Base-by-base conservation (phyloP, 352 stramenopile species). In the Globisporangium paddicum region DNA sequence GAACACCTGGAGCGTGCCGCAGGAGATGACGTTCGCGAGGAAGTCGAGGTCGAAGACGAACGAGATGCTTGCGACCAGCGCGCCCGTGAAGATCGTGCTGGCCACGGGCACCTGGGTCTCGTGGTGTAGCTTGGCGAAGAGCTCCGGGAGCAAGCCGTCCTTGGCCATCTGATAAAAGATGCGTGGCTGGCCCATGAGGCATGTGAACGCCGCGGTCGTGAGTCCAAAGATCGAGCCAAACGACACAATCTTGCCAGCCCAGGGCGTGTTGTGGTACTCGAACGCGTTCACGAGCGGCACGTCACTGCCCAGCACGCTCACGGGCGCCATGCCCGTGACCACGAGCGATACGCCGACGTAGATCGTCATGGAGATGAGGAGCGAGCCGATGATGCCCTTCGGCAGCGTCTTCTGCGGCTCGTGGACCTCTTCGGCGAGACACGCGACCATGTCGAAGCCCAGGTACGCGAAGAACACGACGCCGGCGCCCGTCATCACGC, bases 371-470 rank as follows among this genome's bases (percentile, higher is more conserved):
- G 89, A 96, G 52, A 97, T 96, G 23, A 96, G 58, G 2, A 98
- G 71, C 5, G 86, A 96, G 23, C 87, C 87, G 56, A 97, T 93
- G 57, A 98, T 97, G 26, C 89, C 92, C 44, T 96, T 94, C 2
- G 91, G 93, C 35, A 98, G 71, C 40, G 95, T 96, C 25, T 69
- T 77, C 60, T 97, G 89, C 4, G 91, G 91, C 49, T 96, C 75
- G 21, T 94, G 73, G 2, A 97, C 90, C 67, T 98, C 93, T 63
- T 97, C 91, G 0, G 88, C 89, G 25, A 97, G 74, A 67, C 87
- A 97, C 6, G 89, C 85, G 25, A 97, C 90, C 88, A 97, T 97
- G 60, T 98, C 93, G 68, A 98, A 98, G 32, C 90, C 90, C 37
- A 97, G 68, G 61, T 96, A 97, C 19, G 87, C 79, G 48, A 98